Evolutionary conservation across 371 early-diverging fungal species (phyloP).

Genomic region (Mucor sp.): DNA sequence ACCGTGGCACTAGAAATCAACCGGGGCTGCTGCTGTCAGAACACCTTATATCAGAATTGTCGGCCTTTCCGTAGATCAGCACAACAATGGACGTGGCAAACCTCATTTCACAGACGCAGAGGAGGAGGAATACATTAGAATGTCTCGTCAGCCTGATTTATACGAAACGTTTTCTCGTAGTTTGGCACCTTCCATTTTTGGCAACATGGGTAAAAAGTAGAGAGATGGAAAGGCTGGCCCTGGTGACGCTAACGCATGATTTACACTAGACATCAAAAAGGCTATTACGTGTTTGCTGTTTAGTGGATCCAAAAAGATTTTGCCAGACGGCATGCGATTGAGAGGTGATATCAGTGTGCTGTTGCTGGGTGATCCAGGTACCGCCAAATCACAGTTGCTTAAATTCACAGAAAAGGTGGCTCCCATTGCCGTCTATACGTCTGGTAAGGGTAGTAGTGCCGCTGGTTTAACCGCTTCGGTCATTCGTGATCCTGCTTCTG

Average conservation of each 20-base stretch:
- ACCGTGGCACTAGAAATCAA: conserved; percentile 36
- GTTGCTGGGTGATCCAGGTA: conserved; percentile 99
- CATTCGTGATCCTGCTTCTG: conserved; percentile 84
- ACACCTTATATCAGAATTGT: conserved; percentile 93
- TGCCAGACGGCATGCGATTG: conserved; percentile 96
- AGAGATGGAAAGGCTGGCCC: background rate
- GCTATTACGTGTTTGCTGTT: conserved; percentile 97
- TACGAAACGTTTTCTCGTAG: conserved; percentile 89
- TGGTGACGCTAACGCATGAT: too few relatives aligned
- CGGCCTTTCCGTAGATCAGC: conserved; percentile 86
- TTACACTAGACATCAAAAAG: conserved; percentile 97
- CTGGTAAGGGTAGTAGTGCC: conserved; percentile 98
- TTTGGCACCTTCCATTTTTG: conserved; percentile 98
- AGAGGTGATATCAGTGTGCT: conserved; percentile 99
- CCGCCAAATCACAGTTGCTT: conserved; percentile 99
- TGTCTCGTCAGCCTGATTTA: conserved; percentile 87
- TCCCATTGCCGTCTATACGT: conserved; percentile 98
- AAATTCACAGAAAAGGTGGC: conserved; percentile 98
- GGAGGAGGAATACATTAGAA: conserved; percentile 85
- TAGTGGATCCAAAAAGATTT: conserved; percentile 95
- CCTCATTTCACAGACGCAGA: conserved; percentile 89
- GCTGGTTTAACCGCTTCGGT: conserved; percentile 99
- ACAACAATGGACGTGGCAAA: conserved; percentile 67
- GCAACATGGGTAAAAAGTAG: conserved; percentile 67
- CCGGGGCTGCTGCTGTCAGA: conserved; percentile 86